Evolutionary conservation across 2,329 filamentous ascomycete genomes (phyloP), one percentile per base, ranked within the genome.

Genomic region (Nectriaceae sp.): DNA sequence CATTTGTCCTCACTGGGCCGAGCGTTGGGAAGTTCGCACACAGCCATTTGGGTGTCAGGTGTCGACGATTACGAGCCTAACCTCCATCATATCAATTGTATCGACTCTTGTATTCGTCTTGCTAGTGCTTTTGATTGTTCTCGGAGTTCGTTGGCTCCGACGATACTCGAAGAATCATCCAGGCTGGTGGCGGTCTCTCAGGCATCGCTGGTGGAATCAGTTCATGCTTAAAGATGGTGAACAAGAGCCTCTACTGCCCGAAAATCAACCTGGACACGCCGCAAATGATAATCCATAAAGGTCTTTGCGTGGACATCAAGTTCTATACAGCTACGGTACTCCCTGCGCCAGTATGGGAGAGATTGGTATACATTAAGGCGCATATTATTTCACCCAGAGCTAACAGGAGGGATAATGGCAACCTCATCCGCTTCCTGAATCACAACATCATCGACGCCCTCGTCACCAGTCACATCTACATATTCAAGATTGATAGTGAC

Each of bases 341-440:
- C 19, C 16, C 29, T 21, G 19, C 10, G 16, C 21, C 26, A 20
- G 35, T 24, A 6, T 18, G 36, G 18, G 42, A 36, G 24, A 20
- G 24, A 54, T 37, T 21, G 15, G 29, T 37, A n/a, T n/a, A n/a
- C n/a, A n/a, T n/a, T n/a, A n/a, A n/a, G n/a, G n/a, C n/a, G n/a
- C n/a, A n/a, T n/a, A n/a, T n/a, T n/a, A n/a, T n/a, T n/a, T 78
- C 69, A 94, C 4, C 90, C 90, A 31, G 90, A 91, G 75, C 90
- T 95, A 56, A 95, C 90, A 10, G 90, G 90, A 26, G 90, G 90
- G 48, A 95, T 93, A 29, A 95, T 87, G 36, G 88, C 90, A 46
- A 95, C 89, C 72, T 95, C 90, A 64, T 95, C 90, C 21, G 86
- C 88, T 53, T 83, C 82, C 43, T 83, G 71, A 48, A 95, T 87